Percentiles rank a stretch among this genome's conserved stretches.
These are phyloP conservation scores for Rheum nobile DNA, from an alignment of 148 eudicot species.

Conservation along the genomic window DNA sequence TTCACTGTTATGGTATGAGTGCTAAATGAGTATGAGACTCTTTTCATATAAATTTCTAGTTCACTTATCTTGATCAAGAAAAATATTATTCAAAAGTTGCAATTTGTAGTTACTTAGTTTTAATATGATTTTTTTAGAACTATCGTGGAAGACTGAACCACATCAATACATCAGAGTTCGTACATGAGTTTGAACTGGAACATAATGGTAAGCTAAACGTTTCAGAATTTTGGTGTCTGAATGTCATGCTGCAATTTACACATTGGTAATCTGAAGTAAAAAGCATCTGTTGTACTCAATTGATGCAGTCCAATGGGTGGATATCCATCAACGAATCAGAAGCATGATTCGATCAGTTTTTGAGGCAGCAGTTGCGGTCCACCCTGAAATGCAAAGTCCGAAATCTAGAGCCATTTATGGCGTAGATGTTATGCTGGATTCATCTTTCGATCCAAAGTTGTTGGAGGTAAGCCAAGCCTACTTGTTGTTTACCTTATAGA, in stretches of 20 bases:
- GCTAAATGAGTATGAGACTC: slow-evolving; percentile 47
- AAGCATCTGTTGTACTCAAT: slow-evolving; percentile 2
- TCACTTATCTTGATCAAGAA: not conserved
- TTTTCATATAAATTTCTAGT: not conserved
- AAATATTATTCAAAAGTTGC: not conserved
- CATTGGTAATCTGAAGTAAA: not conserved
- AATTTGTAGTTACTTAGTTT: not conserved
- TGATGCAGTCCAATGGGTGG: slow-evolving; percentile 70
- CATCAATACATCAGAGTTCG: slow-evolving; percentile 67
- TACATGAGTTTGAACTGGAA: slow-evolving; percentile 72
- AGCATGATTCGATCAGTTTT: slow-evolving; percentile 79
- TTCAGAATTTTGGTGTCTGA: not conserved
- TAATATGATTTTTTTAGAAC: slow-evolving; percentile 32
- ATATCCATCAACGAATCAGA: slow-evolving; percentile 50
- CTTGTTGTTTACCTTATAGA: not conserved
- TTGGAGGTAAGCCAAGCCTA: slow-evolving; percentile 63
- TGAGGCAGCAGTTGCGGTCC: slow-evolving; percentile 70
- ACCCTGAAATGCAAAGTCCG: slow-evolving; percentile 81
- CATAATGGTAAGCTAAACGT: slow-evolving; percentile 44
- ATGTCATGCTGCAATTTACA: not conserved
- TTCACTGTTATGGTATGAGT: slow-evolving; percentile 91
- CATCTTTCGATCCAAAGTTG: slow-evolving; percentile 62
- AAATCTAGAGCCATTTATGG: slow-evolving; percentile 92
- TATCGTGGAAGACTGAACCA: slow-evolving; percentile 76
- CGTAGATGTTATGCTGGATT: slow-evolving; percentile 89